Conservation (phyloP, 1,284 basidiomycete species). For the Pisolithus thermaeus region DNA sequence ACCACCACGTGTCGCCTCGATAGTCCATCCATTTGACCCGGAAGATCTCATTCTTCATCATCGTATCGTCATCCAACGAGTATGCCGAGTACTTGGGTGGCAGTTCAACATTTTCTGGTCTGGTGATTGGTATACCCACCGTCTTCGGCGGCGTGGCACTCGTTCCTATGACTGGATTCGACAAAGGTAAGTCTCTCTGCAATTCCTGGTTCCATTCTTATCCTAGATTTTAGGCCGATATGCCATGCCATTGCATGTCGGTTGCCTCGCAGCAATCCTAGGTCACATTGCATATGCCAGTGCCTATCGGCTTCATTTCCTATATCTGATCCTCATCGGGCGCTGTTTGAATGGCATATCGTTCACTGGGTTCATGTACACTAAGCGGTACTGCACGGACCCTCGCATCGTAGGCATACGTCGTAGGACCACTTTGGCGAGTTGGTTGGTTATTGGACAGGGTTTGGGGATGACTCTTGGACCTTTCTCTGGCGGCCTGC, state of each 20-base stretch:
- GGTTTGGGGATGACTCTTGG: constrained; percentile 59
- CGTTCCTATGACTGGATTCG: constrained; percentile 51
- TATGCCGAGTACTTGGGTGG: constrained; percentile 63
- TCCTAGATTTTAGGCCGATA: constrained; percentile 41
- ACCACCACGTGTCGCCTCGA: not conserved
- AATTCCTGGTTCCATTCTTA: not conserved
- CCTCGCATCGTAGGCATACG: constrained; percentile 61
- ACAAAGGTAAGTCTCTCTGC: constrained; percentile 39
- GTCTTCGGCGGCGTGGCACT: constrained; percentile 38
- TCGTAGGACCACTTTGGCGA: constrained; percentile 55
- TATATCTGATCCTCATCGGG: constrained; percentile 46
- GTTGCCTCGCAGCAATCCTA: constrained; percentile 36
- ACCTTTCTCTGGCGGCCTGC: constrained; percentile 59
- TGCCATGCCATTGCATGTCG: constrained; percentile 37
- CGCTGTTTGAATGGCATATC: constrained; percentile 43
- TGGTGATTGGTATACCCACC: constrained; percentile 60
- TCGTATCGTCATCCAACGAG: constrained; percentile 59
- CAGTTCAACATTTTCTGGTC: constrained; percentile 58
- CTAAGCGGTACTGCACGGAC: constrained; percentile 61
- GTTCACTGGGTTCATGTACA: constrained; percentile 45
- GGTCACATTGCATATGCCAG: constrained; percentile 41
- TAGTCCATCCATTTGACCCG: not conserved
- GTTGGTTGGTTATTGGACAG: constrained; percentile 61
- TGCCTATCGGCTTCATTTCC: constrained; percentile 40
- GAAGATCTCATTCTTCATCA: constrained; percentile 62